Evolutionary conservation across 2,329 filamentous ascomycete genomes (phyloP).

Genomic region (Plectosphaerella sp.): DNA sequence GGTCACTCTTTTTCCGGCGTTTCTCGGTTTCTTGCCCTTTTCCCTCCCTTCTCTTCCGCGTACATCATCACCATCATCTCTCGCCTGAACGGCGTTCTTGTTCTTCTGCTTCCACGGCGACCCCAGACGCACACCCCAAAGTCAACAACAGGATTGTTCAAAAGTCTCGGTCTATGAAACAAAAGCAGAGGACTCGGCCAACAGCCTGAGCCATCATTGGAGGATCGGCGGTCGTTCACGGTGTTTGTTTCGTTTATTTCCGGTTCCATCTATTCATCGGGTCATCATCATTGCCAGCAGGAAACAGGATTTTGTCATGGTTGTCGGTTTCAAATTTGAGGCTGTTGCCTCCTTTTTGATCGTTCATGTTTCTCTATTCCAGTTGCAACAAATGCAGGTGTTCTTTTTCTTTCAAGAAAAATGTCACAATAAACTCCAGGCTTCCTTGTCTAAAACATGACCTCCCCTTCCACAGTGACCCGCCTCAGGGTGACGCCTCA

Average conservation of each 20-base stretch:
- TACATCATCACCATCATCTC: background rate
- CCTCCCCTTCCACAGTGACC: background rate
- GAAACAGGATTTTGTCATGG: background rate
- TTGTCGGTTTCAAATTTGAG: too few relatives aligned
- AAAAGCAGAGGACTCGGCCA: too few relatives aligned
- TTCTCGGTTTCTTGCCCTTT: conserved; percentile 5
- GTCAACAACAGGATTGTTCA: background rate
- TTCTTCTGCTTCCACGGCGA: background rate
- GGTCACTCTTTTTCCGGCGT: background rate
- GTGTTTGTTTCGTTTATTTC: background rate
- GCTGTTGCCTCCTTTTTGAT: too few relatives aligned
- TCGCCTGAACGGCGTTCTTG: background rate
- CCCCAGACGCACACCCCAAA: background rate
- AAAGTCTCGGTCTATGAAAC: background rate
- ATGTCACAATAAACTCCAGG: background rate
- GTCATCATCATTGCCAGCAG: background rate
- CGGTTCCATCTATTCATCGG: too few relatives aligned
- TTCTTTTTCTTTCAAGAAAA: background rate
- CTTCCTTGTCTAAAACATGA: background rate
- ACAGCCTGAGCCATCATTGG: too few relatives aligned
- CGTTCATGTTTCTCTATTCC: background rate
- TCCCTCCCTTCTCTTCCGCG: background rate
- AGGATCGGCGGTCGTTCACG: background rate
- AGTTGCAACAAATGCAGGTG: background rate
- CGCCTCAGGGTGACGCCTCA: conserved; percentile 42